Percentiles rank a stretch among this genome's conserved stretches.
phyloP scores from a whole-genome alignment of 2,329 filamentous ascomycete species.

The Sclerotinia minor region DNA sequence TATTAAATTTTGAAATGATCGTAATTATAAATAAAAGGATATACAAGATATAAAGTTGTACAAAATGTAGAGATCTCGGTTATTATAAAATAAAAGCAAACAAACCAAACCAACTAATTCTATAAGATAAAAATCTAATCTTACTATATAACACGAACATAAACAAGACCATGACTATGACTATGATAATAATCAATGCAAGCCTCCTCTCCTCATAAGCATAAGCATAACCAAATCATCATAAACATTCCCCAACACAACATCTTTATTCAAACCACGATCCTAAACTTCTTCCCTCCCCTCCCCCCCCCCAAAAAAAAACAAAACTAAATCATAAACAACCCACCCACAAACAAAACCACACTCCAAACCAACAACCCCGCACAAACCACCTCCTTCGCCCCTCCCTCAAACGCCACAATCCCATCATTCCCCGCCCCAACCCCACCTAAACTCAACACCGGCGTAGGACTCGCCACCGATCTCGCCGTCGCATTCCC shows the following conservation, averaged over 20 bases:
- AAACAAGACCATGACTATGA: neutral
- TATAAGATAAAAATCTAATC: too few species aligned
- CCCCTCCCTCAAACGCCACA: constrained; percentile 6
- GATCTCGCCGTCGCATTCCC: constrained; percentile 6
- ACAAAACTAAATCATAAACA: neutral
- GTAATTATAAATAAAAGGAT: too few species aligned
- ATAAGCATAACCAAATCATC: neutral
- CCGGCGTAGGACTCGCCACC: neutral
- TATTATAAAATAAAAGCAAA: too few species aligned
- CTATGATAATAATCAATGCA: too few species aligned
- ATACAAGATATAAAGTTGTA: too few species aligned
- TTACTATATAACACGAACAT: neutral
- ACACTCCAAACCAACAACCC: neutral
- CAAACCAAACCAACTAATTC: too few species aligned
- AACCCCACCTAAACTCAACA: neutral
- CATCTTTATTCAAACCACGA: neutral
- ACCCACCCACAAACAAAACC: neutral
- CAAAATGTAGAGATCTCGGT: too few species aligned
- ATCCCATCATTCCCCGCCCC: too few species aligned
- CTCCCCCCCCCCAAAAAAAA: too few species aligned
- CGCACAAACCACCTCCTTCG: neutral
- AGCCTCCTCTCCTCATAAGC: neutral
- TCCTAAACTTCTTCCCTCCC: too few species aligned
- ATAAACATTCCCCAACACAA: neutral
- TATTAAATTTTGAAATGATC: too few species aligned